Percentiles rank a stretch among this genome's conserved stretches.
Conservation (phyloP, 306 rosid genomes). For the Adenanthera pavonina region DNA sequence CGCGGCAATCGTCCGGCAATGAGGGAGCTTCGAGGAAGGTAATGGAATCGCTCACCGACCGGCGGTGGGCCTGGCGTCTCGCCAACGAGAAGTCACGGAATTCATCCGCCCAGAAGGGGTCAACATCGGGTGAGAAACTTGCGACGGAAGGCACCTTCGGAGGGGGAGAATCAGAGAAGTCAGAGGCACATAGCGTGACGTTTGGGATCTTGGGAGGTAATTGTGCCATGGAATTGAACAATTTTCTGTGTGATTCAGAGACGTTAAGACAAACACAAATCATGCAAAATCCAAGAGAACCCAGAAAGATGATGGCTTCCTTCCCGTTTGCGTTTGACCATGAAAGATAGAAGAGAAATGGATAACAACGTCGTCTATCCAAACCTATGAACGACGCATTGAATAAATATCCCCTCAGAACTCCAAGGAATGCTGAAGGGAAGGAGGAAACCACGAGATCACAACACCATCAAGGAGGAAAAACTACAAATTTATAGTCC, state of each 20-base stretch:
- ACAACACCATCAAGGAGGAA: conserved; percentile 1
- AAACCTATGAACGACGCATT: not conserved
- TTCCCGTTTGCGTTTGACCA: not conserved
- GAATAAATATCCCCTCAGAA: conserved; percentile 20
- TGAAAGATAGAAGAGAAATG: not conserved
- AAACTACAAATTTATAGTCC: not conserved
- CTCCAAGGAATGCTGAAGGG: not conserved
- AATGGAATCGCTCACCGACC: conserved; percentile 75
- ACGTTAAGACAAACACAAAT: conserved; percentile 10
- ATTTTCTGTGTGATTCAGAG: not conserved
- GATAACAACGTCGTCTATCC: not conserved
- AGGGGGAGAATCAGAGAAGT: conserved; percentile 50
- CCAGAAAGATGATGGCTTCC: not conserved
- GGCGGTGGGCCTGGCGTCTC: conserved; percentile 79
- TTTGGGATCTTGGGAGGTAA: conserved; percentile 93
- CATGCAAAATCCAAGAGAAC: not conserved
- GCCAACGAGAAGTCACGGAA: conserved; percentile 79
- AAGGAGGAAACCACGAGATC: conserved; percentile 17
- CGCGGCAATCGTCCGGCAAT: conserved; percentile 61
- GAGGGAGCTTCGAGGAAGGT: conserved; percentile 70
- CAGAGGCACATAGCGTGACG: conserved; percentile 71
- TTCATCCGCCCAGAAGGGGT: conserved; percentile 89
- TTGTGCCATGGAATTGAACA: conserved; percentile 74
- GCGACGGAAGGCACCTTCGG: conserved; percentile 52
- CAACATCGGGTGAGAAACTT: conserved; percentile 37